phyloP scores from a whole-genome alignment of 257 asterid species.

The Solanum rostratum region DNA sequence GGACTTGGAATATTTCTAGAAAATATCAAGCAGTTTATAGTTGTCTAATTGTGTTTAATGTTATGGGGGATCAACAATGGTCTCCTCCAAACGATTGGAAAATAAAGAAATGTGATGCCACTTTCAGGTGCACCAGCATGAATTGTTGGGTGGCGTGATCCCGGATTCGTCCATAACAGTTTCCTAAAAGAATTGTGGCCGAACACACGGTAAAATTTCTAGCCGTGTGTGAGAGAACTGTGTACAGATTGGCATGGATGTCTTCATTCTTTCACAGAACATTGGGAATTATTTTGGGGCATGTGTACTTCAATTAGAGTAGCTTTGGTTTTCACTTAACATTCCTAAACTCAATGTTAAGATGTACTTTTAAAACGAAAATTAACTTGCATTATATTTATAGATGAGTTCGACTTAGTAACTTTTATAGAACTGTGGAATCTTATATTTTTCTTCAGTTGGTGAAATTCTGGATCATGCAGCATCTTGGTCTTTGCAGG shows the following conservation, averaged over 20 bases:
- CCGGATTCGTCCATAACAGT: slow-evolving; percentile 49
- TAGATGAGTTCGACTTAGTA: background rate
- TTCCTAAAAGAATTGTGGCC: slow-evolving; percentile 51
- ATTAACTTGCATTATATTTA: background rate
- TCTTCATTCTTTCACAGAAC: background rate
- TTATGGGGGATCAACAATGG: background rate
- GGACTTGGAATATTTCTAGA: background rate
- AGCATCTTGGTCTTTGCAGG: slow-evolving; percentile 23
- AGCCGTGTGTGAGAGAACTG: background rate
- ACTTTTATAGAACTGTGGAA: background rate
- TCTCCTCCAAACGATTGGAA: too few species aligned
- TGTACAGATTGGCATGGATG: background rate
- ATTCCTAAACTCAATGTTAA: background rate
- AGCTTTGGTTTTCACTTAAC: background rate
- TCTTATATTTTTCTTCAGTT: background rate
- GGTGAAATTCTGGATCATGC: background rate
- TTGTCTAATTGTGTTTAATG: background rate
- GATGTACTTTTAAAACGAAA: background rate
- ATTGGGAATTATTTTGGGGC: background rate
- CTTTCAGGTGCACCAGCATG: slow-evolving; percentile 68
- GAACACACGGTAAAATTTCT: slow-evolving; percentile 22
- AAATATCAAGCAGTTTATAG: background rate
- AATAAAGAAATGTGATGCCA: background rate
- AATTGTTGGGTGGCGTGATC: slow-evolving; percentile 64
- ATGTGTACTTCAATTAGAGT: background rate